Evolutionary conservation across 768 basidiomycete species (phyloP).

Genomic region (Pleurotus giganteus): DNA sequence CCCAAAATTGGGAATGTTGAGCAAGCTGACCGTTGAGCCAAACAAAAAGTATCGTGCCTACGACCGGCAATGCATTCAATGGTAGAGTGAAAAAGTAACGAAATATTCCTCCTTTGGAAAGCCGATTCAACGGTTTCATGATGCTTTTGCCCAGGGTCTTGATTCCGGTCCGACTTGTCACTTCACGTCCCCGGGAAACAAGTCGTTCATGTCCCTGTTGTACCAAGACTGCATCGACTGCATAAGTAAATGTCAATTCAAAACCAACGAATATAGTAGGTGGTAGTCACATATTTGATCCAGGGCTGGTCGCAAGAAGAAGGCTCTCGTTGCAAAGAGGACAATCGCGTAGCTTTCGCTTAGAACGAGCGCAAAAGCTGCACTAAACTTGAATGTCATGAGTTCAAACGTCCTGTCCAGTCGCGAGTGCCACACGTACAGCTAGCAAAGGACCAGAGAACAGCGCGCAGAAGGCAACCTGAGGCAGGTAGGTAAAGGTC

Average conservation of each 20-base stretch:
- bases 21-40: slow-evolving; percentile 43
- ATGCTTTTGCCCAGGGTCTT: slow-evolving; percentile 49
- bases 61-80: slow-evolving; percentile 63
- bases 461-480: slow-evolving; percentile 60
- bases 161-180: slow-evolving; percentile 31
- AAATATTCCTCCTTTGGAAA: slow-evolving; percentile 43
- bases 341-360: slow-evolving; percentile 40
- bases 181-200: slow-evolving; percentile 29
- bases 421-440: neutral
- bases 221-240: slow-evolving; percentile 35
- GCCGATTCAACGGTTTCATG: slow-evolving; percentile 43
- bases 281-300: slow-evolving; percentile 35
- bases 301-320: slow-evolving; percentile 33
- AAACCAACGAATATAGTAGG: neutral
- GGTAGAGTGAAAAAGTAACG: slow-evolving; percentile 65
- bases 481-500: slow-evolving; percentile 62
- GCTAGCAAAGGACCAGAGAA: slow-evolving; percentile 67
- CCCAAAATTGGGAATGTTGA: neutral
- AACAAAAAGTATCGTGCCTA: slow-evolving; percentile 65
- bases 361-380: slow-evolving; percentile 44
- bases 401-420: neutral
- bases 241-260: slow-evolving; percentile 2
- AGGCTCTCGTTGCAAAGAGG: slow-evolving; percentile 31
- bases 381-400: slow-evolving; percentile 32
- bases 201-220: slow-evolving; percentile 32